These are phyloP conservation scores for Pythium vanterpoolii DNA, from an alignment of 352 stramenopile genomes.

Conservation along the genomic window DNA sequence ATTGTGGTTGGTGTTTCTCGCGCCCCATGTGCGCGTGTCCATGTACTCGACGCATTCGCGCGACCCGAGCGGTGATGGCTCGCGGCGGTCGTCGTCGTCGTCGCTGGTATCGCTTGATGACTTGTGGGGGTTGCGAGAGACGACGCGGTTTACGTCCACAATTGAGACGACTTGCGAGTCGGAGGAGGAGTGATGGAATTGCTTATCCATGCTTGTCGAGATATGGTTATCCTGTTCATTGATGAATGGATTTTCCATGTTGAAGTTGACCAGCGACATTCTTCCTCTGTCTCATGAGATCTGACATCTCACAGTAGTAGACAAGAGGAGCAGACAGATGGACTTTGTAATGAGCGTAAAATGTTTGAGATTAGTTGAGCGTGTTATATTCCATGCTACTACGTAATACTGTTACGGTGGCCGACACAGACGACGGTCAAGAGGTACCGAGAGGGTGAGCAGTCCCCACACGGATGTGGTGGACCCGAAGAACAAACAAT, in stretches of 20 bases:
- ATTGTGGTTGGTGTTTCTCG: slow-evolving; percentile 44
- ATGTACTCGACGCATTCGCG: slow-evolving; percentile 4
- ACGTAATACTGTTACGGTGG: slow-evolving; percentile 13
- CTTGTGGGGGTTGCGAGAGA: not conserved
- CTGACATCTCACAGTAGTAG: not conserved
- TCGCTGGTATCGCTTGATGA: slow-evolving; percentile 14
- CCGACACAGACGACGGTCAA: not conserved
- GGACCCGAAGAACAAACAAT: slow-evolving; percentile 12
- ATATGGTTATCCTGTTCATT: not conserved
- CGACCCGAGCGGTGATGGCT: not conserved
- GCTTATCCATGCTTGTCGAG: not conserved
- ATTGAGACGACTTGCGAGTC: slow-evolving; percentile 1
- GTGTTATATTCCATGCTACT: not conserved
- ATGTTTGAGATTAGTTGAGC: too few relatives aligned
- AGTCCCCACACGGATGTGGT: not conserved
- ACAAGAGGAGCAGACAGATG: too few relatives aligned
- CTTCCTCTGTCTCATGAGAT: not conserved
- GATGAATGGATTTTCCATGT: not conserved
- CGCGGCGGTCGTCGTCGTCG: slow-evolving; percentile 13
- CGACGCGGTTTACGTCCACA: not conserved
- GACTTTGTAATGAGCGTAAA: too few relatives aligned
- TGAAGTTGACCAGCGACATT: not conserved
- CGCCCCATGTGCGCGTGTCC: slow-evolving; percentile 17
- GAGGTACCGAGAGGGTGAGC: slow-evolving; percentile 1
- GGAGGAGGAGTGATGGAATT: not conserved